phyloP scores from a whole-genome alignment of 495 filamentous ascomycete species.

The Friedmanniomyces simplex region DNA sequence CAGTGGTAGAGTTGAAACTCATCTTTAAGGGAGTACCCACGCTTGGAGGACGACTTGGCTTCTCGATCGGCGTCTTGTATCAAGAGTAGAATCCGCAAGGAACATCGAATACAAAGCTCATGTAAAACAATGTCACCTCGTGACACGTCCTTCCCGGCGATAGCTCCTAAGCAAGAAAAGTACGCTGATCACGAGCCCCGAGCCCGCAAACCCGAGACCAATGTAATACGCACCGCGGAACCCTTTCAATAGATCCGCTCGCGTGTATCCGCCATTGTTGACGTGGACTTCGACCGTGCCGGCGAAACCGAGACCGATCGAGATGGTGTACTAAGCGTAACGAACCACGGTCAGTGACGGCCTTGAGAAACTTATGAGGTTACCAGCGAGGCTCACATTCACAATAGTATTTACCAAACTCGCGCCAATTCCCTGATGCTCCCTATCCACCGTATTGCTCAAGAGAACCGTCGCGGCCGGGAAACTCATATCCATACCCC shows the following conservation, averaged over 20 bases:
- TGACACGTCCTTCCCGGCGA: not conserved
- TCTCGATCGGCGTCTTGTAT: too few species aligned
- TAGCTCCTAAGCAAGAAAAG: constrained; percentile 11
- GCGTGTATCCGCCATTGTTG: constrained; percentile 30
- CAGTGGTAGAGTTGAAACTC: too few species aligned
- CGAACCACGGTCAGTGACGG: too few species aligned
- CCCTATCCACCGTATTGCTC: constrained; percentile 42
- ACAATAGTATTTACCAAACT: constrained; percentile 52
- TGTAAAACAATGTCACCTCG: not conserved
- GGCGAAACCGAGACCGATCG: constrained; percentile 52
- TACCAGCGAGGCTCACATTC: constrained; percentile 28
- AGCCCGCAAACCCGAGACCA: constrained; percentile 40
- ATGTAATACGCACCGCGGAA: constrained; percentile 49
- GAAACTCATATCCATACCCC: constrained; percentile 53
- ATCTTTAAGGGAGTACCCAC: too few species aligned
- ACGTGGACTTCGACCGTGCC: constrained; percentile 51
- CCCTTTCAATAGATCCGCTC: constrained; percentile 36
- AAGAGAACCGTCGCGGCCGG: constrained; percentile 50
- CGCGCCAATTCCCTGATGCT: constrained; percentile 55
- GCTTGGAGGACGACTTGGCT: too few species aligned
- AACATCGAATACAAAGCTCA: too few species aligned
- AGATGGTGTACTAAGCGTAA: constrained; percentile 42
- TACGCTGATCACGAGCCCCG: constrained; percentile 34
- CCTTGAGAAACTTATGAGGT: too few species aligned
- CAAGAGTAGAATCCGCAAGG: too few species aligned